Conservation (phyloP, 768 basidiomycete genomes). For the Rossbeevera mucosa region DNA sequence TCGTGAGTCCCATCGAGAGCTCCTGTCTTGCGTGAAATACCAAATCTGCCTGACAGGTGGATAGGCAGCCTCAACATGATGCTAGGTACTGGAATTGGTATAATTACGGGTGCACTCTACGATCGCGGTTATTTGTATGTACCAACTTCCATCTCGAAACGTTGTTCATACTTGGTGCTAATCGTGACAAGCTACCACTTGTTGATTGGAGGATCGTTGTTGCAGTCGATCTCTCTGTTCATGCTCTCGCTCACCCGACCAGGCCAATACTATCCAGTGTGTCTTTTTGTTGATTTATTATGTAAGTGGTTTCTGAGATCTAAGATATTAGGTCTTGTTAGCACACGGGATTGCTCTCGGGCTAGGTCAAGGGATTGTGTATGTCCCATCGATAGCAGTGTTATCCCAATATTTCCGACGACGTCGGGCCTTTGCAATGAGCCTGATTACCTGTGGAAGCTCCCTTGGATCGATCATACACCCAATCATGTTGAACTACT, state of each 20-base stretch:
- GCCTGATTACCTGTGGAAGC: slow-evolving; percentile 38
- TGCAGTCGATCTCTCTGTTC: slow-evolving; percentile 40
- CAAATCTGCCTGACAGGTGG: slow-evolving; percentile 25
- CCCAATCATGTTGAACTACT: slow-evolving; percentile 31
- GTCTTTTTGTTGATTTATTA: too few relatives aligned
- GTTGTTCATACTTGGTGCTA: too few relatives aligned
- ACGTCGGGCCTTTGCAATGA: slow-evolving; percentile 41
- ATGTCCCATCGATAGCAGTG: slow-evolving; percentile 41
- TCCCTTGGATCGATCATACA: slow-evolving; percentile 25
- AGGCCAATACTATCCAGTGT: slow-evolving; percentile 40
- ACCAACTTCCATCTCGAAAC: too few relatives aligned
- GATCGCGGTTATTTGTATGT: slow-evolving; percentile 53
- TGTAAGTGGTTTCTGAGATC: too few relatives aligned
- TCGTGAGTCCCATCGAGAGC: slow-evolving; percentile 29
- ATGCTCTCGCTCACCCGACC: slow-evolving; percentile 44
- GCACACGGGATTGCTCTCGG: slow-evolving; percentile 46
- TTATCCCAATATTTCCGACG: slow-evolving; percentile 42
- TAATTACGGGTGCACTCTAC: slow-evolving; percentile 42
- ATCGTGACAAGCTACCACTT: slow-evolving; percentile 42
- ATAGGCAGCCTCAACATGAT: slow-evolving; percentile 46
- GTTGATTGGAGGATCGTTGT: slow-evolving; percentile 40
- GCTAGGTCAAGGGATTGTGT: slow-evolving; percentile 42
- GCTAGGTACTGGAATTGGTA: too few relatives aligned
- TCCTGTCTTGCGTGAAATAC: background rate
- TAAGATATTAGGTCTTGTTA: slow-evolving; percentile 52